Conservation (phyloP, 2,329 filamentous ascomycete species). For the Hirsutella minnesotensis region DNA sequence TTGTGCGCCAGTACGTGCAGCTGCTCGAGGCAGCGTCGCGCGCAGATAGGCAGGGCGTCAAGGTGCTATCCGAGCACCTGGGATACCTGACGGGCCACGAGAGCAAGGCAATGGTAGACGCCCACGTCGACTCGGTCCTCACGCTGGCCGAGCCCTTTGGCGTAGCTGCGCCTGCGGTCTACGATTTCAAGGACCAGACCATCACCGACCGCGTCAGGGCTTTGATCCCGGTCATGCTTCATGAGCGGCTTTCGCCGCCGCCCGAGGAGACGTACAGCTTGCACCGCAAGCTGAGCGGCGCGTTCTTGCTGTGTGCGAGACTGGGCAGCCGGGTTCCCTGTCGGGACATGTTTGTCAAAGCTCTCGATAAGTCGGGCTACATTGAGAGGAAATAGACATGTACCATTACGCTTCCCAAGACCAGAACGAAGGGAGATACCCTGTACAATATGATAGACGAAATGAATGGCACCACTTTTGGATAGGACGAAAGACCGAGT, state of each 20-base stretch:
- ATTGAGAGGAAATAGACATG: conserved; percentile 2
- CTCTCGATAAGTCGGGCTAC: conserved; percentile 25
- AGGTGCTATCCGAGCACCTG: conserved; percentile 58
- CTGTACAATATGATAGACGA: background rate
- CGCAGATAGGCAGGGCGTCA: conserved; percentile 51
- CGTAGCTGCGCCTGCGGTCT: conserved; percentile 62
- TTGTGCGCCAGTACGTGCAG: conserved; percentile 68
- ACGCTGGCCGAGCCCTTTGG: conserved; percentile 90
- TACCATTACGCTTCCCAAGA: background rate
- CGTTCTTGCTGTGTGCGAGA: conserved; percentile 81
- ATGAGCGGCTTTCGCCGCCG: conserved; percentile 76
- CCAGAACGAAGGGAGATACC: background rate
- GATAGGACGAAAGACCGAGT: background rate
- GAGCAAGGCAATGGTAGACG: conserved; percentile 73
- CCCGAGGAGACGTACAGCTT: conserved; percentile 96
- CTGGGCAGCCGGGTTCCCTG: conserved; percentile 76
- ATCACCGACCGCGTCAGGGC: conserved; percentile 87
- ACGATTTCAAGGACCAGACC: conserved; percentile 89
- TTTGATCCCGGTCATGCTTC: conserved; percentile 87
- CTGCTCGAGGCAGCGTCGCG: conserved; percentile 71
- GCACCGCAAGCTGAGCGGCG: conserved; percentile 89
- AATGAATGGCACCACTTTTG: background rate
- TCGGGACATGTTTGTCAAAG: conserved; percentile 63
- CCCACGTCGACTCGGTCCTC: conserved; percentile 77
- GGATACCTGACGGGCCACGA: conserved; percentile 92